phyloP scores from a whole-genome alignment of 441 rosid species.

The Erysimum pusillum region DNA sequence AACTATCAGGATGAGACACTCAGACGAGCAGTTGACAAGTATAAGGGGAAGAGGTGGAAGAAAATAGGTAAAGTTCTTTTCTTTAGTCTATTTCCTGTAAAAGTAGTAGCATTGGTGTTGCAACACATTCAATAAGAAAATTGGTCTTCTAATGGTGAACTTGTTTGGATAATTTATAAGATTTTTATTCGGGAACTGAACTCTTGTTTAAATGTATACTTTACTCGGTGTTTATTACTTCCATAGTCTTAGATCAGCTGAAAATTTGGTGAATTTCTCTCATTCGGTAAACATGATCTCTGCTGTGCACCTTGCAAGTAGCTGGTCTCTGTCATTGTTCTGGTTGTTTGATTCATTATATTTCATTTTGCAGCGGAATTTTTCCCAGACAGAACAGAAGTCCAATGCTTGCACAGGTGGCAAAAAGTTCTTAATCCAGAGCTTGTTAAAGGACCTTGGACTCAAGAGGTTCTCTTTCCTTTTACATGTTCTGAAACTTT shows the following conservation, averaged over 20 bases:
- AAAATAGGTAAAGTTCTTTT: conserved; percentile 70
- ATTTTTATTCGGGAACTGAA: background rate
- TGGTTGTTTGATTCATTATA: background rate
- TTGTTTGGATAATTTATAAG: background rate
- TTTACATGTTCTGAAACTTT: conserved; percentile 11
- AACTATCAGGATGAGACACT: conserved; percentile 85
- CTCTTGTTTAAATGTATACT: background rate
- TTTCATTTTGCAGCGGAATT: conserved; percentile 72
- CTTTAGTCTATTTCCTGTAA: background rate
- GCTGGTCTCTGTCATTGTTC: conserved; percentile 14
- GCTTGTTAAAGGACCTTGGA: conserved; percentile 99
- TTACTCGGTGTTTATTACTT: conserved; percentile 3
- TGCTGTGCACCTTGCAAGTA: conserved; percentile 12
- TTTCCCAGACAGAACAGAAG: conserved; percentile 93
- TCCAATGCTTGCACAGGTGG: conserved; percentile 98
- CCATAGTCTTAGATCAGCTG: background rate
- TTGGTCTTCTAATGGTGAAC: conserved; percentile 2
- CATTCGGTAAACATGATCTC: background rate
- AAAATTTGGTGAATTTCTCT: background rate
- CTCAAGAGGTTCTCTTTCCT: conserved; percentile 71
- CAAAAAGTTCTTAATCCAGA: conserved; percentile 98
- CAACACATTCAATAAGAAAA: conserved; percentile 6
- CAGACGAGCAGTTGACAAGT: conserved; percentile 77
- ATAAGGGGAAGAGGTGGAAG: conserved; percentile 94
- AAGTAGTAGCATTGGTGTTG: background rate